Percentiles rank a stretch among this genome's conserved stretches.
Evolutionary conservation across 179 eudicot species (phyloP).

Genomic region (Spinacia oleracea): DNA sequence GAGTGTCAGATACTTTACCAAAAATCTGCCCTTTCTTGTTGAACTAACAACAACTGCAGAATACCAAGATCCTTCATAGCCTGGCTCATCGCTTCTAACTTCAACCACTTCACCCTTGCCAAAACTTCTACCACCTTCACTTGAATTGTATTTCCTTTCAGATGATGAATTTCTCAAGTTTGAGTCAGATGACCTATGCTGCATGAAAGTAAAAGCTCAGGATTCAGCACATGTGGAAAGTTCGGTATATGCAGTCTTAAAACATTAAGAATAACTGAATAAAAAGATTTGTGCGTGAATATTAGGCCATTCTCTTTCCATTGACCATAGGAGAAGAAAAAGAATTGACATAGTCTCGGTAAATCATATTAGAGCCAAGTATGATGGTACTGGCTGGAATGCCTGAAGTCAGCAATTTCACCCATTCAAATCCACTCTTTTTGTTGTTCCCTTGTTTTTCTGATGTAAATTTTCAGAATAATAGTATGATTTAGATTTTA

Average conservation of each 20-base stretch:
- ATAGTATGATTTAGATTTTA: not conserved
- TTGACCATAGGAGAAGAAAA: not conserved
- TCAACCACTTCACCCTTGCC: conserved; percentile 48
- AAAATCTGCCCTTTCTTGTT: conserved; percentile 29
- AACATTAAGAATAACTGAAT: not conserved
- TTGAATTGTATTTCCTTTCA: conserved; percentile 23
- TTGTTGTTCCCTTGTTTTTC: not conserved
- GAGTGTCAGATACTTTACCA: conserved; percentile 51
- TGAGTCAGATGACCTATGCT: conserved; percentile 28
- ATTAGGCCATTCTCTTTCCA: not conserved
- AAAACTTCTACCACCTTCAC: conserved; percentile 23
- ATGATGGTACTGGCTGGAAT: no score
- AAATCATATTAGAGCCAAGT: no score
- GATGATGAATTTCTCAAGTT: conserved; percentile 23
- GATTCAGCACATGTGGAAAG: not conserved
- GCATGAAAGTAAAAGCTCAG: conserved; percentile 22
- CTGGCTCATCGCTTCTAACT: conserved; percentile 53
- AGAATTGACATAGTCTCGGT: not conserved
- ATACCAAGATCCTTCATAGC: conserved; percentile 55
- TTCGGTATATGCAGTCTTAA: not conserved
- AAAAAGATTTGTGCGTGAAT: not conserved
- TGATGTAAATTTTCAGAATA: not conserved
- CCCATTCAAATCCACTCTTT: no score
- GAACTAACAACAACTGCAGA: conserved; percentile 40
- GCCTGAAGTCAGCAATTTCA: no score